These are phyloP conservation scores for Apiospora sp. DNA, from an alignment of 2,329 filamentous ascomycete species.

Conservation along the genomic window DNA sequence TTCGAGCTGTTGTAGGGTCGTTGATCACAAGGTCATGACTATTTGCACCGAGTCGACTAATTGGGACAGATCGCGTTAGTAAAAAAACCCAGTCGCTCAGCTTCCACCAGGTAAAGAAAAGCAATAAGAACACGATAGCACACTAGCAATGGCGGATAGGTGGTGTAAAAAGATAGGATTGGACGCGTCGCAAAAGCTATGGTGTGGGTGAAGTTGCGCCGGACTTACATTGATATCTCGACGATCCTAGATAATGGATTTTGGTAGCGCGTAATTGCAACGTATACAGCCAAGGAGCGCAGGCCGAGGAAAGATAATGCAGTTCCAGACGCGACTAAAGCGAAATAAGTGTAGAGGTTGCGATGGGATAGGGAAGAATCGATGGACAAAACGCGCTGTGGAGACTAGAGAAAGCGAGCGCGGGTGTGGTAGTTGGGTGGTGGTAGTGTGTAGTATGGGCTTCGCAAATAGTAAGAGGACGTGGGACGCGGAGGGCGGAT, in stretches of 20 bases:
- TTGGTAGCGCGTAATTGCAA: conserved; percentile 19
- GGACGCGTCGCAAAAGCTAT: conserved; percentile 21
- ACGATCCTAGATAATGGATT: not conserved
- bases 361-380: conserved; percentile 4
- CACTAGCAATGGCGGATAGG: not conserved
- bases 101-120: not conserved
- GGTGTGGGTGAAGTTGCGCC: conserved; percentile 17
- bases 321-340: conserved; percentile 21
- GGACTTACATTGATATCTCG: conserved; percentile 23
- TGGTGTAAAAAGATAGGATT: not conserved
- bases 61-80: conserved; percentile 12
- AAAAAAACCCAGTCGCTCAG: conserved; percentile 3
- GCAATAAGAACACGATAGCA: not conserved
- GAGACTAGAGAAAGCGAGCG: conserved; percentile 20
- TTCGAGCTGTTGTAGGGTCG: conserved; percentile 20
- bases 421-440: conserved; percentile 11
- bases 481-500: conserved; percentile 20
- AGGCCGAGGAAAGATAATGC: conserved; percentile 3
- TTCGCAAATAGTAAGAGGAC: conserved; percentile 15
- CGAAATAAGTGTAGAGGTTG: conserved; percentile 4
- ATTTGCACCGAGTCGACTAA: conserved; percentile 17
- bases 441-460: conserved; percentile 13
- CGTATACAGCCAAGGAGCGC: conserved; percentile 11
- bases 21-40: conserved; percentile 29
- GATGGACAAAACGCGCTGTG: conserved; percentile 14